Evolutionary conservation across 805 yeast genomes (phyloP).

Genomic region (Lipomyces starkeyi): DNA sequence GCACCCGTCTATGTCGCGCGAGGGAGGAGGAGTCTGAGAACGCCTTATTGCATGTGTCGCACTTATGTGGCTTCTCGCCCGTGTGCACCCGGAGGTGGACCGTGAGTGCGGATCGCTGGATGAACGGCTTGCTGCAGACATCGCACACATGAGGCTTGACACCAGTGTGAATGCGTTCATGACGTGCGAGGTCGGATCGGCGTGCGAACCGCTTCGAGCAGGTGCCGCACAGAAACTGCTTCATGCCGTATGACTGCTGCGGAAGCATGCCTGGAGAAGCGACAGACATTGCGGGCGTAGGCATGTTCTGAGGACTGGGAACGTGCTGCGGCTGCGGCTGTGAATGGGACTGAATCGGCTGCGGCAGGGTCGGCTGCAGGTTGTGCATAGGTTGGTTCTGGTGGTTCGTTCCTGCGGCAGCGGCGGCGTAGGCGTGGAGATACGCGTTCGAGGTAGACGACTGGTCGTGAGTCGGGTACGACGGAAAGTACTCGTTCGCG

Average conservation of each 20-base stretch:
- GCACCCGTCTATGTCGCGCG: constrained; percentile 78
- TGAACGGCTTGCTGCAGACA: constrained; percentile 75
- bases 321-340: constrained; percentile 12
- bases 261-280: constrained; percentile 4
- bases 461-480: constrained; percentile 13
- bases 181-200: constrained; percentile 81
- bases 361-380: background rate
- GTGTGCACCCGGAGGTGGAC: constrained; percentile 83
- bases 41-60: constrained; percentile 49
- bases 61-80: constrained; percentile 75
- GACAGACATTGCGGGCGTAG: constrained; percentile 18
- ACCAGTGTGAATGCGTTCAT: constrained; percentile 66
- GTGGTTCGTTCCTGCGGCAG: constrained; percentile 26
- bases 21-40: constrained; percentile 53
- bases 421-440: constrained; percentile 27
- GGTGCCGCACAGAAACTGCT: constrained; percentile 45
- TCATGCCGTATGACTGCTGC: constrained; percentile 27
- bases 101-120: constrained; percentile 79
- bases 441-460: constrained; percentile 3
- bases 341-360: constrained; percentile 9
- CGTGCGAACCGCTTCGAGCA: constrained; percentile 77
- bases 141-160: constrained; percentile 50
- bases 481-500: constrained; percentile 5
- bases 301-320: constrained; percentile 8
- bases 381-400: constrained; percentile 1